phyloP scores from a whole-genome alignment of 2,329 filamentous ascomycete genomes.

The Aspergillus fructus region DNA sequence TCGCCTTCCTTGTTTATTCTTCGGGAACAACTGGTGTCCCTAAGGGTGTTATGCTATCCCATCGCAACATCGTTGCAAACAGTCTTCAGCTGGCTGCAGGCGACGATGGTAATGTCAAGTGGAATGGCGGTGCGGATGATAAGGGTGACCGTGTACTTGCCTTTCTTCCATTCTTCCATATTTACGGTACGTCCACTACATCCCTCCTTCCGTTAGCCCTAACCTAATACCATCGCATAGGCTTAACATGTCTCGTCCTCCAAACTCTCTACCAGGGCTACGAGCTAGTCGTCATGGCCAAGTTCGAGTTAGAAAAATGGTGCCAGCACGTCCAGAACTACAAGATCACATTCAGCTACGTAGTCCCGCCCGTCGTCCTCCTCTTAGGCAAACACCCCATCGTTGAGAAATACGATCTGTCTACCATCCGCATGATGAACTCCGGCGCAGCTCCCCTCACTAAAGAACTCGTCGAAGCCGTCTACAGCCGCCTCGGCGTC shows the following conservation, averaged over 20 bases:
- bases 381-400: conserved; percentile 75
- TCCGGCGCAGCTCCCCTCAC: conserved; percentile 85
- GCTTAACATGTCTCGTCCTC: conserved; percentile 72
- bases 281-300: conserved; percentile 68
- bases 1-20: conserved; percentile 84
- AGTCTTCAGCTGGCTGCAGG: conserved; percentile 54
- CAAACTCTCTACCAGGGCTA: conserved; percentile 65
- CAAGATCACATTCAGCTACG: conserved; percentile 73
- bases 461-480: conserved; percentile 71
- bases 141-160: conserved; percentile 72
- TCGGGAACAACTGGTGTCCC: conserved; percentile 88
- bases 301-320: conserved; percentile 79
- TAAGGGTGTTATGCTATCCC: conserved; percentile 86
- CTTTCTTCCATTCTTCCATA: conserved; percentile 86
- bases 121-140: conserved; percentile 59
- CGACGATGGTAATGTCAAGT: conserved; percentile 58
- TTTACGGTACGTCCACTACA: conserved; percentile 63
- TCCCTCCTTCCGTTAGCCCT: neutral
- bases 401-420: conserved; percentile 78
- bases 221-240: conserved; percentile 34
- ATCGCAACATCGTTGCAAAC: conserved; percentile 80
- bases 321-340: conserved; percentile 74
- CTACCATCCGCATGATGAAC: conserved; percentile 77
- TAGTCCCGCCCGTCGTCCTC: conserved; percentile 82
- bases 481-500: conserved; percentile 71